Percentiles rank a stretch among this genome's conserved stretches.
phyloP scores from a whole-genome alignment of 805 yeast genomes.

The Metahyphopichia silvanorum region DNA sequence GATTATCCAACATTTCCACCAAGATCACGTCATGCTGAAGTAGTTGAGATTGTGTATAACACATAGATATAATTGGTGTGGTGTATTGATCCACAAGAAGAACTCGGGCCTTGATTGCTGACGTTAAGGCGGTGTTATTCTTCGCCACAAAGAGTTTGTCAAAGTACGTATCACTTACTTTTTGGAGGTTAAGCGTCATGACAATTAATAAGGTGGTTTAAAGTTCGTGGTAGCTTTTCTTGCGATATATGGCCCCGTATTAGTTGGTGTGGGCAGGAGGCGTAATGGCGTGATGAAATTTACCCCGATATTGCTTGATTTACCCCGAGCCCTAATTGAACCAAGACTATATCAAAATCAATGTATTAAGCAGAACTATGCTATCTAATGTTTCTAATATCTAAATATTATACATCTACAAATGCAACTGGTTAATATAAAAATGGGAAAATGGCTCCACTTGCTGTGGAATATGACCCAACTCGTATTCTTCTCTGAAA shows the following conservation, averaged over 20 bases:
- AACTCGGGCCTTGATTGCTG: conserved; percentile 54
- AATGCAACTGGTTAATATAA: conserved; percentile 20
- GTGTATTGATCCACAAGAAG: conserved; percentile 77
- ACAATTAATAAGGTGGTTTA: background rate
- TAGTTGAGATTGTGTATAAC: conserved; percentile 82
- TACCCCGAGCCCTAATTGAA: too few relatives aligned
- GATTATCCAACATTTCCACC: conserved; percentile 54
- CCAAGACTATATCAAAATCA: too few relatives aligned
- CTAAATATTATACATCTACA: conserved; percentile 7
- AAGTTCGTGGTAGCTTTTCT: too few relatives aligned
- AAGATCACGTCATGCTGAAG: conserved; percentile 81
- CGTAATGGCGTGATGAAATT: too few relatives aligned
- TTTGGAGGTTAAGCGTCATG: conserved; percentile 25
- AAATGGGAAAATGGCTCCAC: conserved; percentile 20
- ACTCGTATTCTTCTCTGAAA: conserved; percentile 52
- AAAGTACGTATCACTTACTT: conserved; percentile 29
- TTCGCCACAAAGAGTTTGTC: conserved; percentile 21
- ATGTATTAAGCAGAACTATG: too few relatives aligned
- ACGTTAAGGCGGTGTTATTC: conserved; percentile 11
- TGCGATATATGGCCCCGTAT: too few relatives aligned
- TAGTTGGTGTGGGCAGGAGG: too few relatives aligned
- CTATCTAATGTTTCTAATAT: background rate
- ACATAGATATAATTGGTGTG: conserved; percentile 81
- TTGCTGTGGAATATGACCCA: conserved; percentile 67
- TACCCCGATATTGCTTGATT: too few relatives aligned